Base-by-base conservation (phyloP, 805 yeast genomes). In the Lipomyces orientalis region DNA sequence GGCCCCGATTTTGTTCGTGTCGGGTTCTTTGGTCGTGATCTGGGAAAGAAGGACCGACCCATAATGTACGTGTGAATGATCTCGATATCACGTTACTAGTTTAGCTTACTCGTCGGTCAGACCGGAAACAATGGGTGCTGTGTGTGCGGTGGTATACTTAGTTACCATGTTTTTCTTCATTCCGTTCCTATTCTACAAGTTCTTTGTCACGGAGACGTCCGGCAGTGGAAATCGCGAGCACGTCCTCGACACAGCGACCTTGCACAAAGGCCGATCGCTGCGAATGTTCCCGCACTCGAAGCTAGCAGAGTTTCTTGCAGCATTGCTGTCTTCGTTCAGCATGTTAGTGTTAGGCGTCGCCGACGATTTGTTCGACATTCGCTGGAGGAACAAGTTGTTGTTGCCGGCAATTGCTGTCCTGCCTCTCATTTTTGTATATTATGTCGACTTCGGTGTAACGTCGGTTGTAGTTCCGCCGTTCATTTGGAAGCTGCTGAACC, bases 381-480 rank as follows among this genome's bases (percentile, higher is more conserved):
- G 97, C 73, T 95, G 99, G 99, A 84, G 99, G 76, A 97, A 95
- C 81, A 95, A 95, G 82, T 92, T 95, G 80, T 92, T 95, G 75
- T 77, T 95, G 72, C 99, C 99, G 0, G 97, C 97, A 0, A 87
- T 95, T 64, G 97, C 97, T 0, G 88, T 97, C 1, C 87, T 95
- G 56, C 99, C 99, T 4, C 82, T 95, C 73, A 82, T 95, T 66
- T 86, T 94, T 19, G 97, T 95, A 1, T 95, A 95, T 79, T 93
- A 91, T 73, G 92, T 93, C 65, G 98, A 95, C 78, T 94, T 91
- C 78, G 96, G 97, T 67, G 91, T 91, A 54, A 95, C 99, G 0
- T 87, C 89, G 54, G 90, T 95, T 8, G 85, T 91, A 66, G 83
- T 95, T 2, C 99, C 99, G 1, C 84, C 84, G 51, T 86, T 90